A percentile compares a stretch with the other conserved stretches of the same genome.
Evolutionary conservation across 2,329 filamentous ascomycete species (phyloP).

Genomic region (Fusarium sp.): DNA sequence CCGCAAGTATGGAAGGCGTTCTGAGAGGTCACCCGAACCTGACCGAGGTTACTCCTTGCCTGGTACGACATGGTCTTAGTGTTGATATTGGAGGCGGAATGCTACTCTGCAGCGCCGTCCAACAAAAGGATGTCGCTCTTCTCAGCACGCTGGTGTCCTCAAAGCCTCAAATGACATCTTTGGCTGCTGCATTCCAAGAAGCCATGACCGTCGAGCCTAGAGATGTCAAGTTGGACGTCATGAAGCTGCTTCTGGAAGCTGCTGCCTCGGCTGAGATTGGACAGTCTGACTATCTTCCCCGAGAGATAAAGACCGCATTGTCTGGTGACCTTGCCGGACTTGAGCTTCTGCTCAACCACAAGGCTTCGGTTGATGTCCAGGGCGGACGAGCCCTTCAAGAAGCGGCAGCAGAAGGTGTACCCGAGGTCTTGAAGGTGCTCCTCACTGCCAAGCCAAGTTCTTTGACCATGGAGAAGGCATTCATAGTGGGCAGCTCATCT

Average conservation of each 20-base stretch:
- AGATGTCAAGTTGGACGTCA: background rate
- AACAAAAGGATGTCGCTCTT: background rate
- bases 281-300: slow-evolving; percentile 5
- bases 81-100: background rate
- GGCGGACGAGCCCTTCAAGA: slow-evolving; percentile 1
- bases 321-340: background rate
- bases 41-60: background rate
- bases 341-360: slow-evolving; percentile 3
- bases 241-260: background rate
- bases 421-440: slow-evolving; percentile 7
- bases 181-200: background rate
- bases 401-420: slow-evolving; percentile 2
- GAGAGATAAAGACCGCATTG: slow-evolving; percentile 4
- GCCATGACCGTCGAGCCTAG: background rate
- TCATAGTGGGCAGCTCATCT: slow-evolving; percentile 2
- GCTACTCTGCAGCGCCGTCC: background rate
- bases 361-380: slow-evolving; percentile 18
- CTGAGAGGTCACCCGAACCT: background rate
- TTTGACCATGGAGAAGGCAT: slow-evolving; percentile 7
- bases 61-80: background rate
- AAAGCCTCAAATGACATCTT: background rate
- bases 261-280: slow-evolving; percentile 9
- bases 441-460: background rate
- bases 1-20: background rate
- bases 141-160: background rate